These are phyloP conservation scores for Anisodus acutangulus DNA, from an alignment of 257 asterid species.

Conservation along the genomic window DNA sequence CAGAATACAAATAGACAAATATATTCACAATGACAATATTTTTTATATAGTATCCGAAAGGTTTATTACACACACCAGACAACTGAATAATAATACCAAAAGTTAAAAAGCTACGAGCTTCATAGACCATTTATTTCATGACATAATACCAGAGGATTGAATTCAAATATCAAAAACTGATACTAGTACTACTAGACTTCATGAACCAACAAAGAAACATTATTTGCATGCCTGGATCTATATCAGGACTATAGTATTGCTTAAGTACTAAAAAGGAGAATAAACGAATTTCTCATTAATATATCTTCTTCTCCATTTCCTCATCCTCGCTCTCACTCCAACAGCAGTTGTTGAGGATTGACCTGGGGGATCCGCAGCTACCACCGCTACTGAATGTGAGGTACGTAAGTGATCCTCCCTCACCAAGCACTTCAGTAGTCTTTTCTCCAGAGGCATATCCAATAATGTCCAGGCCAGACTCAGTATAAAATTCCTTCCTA, in stretches of 20 bases:
- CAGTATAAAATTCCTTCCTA: conserved; percentile 44
- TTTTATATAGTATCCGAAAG: background rate
- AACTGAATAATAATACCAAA: background rate
- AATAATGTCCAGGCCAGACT: conserved; percentile 35
- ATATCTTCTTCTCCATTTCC: conserved; percentile 19
- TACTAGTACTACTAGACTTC: background rate
- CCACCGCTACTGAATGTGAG: conserved; percentile 47
- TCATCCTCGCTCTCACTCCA: conserved; percentile 37
- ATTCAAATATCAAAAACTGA: background rate
- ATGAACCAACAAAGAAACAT: background rate
- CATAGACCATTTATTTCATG: conserved; percentile 4
- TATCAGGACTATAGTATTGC: background rate
- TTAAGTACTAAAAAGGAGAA: background rate
- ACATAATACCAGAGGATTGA: background rate
- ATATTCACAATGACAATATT: background rate
- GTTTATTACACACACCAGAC: conserved; percentile 7
- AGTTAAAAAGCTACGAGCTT: background rate
- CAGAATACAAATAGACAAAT: too few relatives aligned
- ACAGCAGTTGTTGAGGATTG: conserved; percentile 53
- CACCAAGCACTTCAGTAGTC: conserved; percentile 54
- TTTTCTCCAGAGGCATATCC: conserved; percentile 60
- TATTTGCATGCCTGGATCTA: background rate
- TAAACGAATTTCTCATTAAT: background rate
- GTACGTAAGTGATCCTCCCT: conserved; percentile 59
- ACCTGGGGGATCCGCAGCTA: conserved; percentile 70